phyloP scores from a whole-genome alignment of 768 basidiomycete species.

The Coprinopsis strossmayeri region DNA sequence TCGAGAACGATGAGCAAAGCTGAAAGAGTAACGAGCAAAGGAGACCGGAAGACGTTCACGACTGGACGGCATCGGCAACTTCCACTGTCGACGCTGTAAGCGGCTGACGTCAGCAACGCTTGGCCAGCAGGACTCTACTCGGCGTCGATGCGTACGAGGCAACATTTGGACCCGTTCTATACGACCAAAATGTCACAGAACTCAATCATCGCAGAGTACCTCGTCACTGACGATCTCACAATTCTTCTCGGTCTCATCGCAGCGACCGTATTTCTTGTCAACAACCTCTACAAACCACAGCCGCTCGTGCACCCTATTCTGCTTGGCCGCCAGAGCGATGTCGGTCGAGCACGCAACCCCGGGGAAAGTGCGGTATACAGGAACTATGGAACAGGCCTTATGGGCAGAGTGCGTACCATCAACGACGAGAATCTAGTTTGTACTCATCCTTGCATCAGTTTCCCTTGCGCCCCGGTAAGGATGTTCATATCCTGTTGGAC shows the following conservation, averaged over 20 bases:
- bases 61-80: conserved; percentile 8
- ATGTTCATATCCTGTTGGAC: conserved; percentile 60
- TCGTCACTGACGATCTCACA: conserved; percentile 75
- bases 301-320: conserved; percentile 91
- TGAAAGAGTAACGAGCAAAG: conserved; percentile 4
- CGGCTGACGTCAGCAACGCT: not conserved
- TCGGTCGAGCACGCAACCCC: conserved; percentile 71
- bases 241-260: conserved; percentile 70
- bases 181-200: too few species aligned
- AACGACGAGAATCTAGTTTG: not conserved
- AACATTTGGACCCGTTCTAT: too few species aligned
- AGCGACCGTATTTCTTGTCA: conserved; percentile 69
- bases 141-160: not conserved
- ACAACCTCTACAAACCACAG: conserved; percentile 74
- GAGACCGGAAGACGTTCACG: not conserved
- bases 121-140: not conserved
- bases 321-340: conserved; percentile 88
- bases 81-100: not conserved
- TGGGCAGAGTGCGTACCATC: conserved; percentile 57
- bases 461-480: conserved; percentile 64
- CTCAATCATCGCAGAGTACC: conserved; percentile 47
- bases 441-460: conserved; percentile 40
- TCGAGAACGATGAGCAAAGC: not conserved
- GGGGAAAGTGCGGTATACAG: conserved; percentile 85
- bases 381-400: conserved; percentile 81